These are phyloP conservation scores for Angomonas desouzai DNA, from an alignment of 208 protist species.

Conservation along the genomic window DNA sequence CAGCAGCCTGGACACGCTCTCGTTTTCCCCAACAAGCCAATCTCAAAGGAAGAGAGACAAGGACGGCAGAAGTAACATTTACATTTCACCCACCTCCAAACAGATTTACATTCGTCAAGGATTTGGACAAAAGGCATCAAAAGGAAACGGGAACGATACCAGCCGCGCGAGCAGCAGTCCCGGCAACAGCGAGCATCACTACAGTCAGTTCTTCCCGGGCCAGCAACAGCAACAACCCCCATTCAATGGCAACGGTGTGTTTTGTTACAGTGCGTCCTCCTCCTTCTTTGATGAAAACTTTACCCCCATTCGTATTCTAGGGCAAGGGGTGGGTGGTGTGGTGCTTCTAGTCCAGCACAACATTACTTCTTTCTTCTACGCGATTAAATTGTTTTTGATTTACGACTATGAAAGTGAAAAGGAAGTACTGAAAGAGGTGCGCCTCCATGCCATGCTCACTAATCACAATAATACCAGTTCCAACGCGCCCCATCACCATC, in stretches of 20 bases:
- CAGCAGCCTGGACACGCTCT: neutral
- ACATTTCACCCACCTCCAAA: neutral
- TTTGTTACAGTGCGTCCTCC: slow-evolving; percentile 13
- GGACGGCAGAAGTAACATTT: slow-evolving; percentile 2
- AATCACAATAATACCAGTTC: slow-evolving; percentile 10
- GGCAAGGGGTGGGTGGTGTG: slow-evolving; percentile 62
- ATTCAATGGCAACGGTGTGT: neutral
- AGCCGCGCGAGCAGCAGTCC: neutral
- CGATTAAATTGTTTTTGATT: slow-evolving; percentile 78
- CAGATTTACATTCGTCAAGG: neutral
- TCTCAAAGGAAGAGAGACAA: neutral
- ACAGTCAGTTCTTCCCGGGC: slow-evolving; percentile 20
- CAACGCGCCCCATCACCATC: neutral
- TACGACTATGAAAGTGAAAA: slow-evolving; percentile 61
- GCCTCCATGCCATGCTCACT: slow-evolving; percentile 63
- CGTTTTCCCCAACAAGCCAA: neutral
- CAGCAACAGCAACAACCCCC: neutral
- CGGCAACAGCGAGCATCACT: neutral
- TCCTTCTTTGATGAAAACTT: slow-evolving; percentile 91
- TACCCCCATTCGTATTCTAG: slow-evolving; percentile 59
- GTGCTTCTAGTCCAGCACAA: slow-evolving; percentile 74
- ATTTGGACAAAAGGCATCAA: neutral
- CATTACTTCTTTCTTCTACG: slow-evolving; percentile 77
- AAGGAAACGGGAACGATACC: slow-evolving; percentile 2
- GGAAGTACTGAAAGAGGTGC: slow-evolving; percentile 67